These are phyloP conservation scores for Toxoplasma gondii DNA, from an alignment of 169 alveolate genomes.

Conservation along the genomic window DNA sequence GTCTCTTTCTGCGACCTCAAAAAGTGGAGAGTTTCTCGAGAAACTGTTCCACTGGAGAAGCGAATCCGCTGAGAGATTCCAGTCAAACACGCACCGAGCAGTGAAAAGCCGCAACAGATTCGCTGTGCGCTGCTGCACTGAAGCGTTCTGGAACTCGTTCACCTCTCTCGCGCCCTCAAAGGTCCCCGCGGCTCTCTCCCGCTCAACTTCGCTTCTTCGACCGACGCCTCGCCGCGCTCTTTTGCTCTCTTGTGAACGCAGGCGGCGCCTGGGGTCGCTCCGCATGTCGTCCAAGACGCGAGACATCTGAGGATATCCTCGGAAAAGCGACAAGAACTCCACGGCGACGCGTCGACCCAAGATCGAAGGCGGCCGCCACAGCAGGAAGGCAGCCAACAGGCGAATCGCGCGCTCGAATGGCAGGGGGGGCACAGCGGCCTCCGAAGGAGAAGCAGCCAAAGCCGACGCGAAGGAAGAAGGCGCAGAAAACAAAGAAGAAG, in stretches of 20 bases:
- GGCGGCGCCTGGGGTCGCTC: neutral
- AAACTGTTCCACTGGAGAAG: neutral
- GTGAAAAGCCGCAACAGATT: neutral
- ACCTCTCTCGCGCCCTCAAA: neutral
- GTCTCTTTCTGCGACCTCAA: too few species aligned
- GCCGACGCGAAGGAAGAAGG: too few species aligned
- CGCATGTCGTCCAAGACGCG: neutral
- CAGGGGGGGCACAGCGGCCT: neutral
- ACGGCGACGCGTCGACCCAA: neutral
- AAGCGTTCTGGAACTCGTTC: too few species aligned
- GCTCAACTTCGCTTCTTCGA: neutral
- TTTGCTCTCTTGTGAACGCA: neutral
- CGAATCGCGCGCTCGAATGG: neutral
- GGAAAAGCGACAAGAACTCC: neutral
- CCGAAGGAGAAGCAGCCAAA: too few species aligned
- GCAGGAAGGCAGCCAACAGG: neutral
- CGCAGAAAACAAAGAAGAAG: too few species aligned
- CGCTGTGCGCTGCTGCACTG: neutral
- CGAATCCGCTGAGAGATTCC: neutral
- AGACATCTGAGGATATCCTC: neutral
- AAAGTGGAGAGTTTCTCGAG: too few species aligned
- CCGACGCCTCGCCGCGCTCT: neutral
- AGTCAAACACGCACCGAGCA: slow-evolving; percentile 6
- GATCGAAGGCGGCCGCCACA: neutral
- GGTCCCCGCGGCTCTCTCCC: neutral